Conservation (phyloP, 768 basidiomycete genomes). For the Phylloporus sp. region DNA sequence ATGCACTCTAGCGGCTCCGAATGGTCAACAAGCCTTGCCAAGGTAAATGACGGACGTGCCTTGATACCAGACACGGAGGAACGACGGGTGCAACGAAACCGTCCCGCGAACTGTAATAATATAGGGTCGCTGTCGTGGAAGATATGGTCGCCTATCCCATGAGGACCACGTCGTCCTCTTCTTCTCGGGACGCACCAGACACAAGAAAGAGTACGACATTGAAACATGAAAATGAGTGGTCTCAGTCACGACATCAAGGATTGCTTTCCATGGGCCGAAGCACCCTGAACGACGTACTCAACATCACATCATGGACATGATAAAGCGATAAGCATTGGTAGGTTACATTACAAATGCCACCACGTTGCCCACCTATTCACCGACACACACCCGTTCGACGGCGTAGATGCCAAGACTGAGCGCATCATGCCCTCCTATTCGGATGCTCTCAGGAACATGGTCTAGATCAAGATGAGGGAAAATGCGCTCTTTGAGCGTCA, state of each 20-base stretch:
- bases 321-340: neutral
- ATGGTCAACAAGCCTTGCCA: neutral
- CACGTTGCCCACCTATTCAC: neutral
- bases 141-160: too few species aligned
- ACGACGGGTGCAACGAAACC: neutral
- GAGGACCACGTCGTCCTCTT: too few species aligned
- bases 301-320: neutral
- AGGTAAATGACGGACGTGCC: too few species aligned
- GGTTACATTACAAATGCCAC: constrained; percentile 1
- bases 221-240: too few species aligned
- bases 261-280: neutral
- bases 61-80: neutral
- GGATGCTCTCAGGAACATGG: constrained; percentile 32
- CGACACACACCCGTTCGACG: constrained; percentile 13
- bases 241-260: too few species aligned
- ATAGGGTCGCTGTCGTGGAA: too few species aligned
- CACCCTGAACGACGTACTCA: neutral
- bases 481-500: constrained; percentile 21
- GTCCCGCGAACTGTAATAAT: too few species aligned
- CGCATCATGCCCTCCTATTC: constrained; percentile 27
- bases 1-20: neutral
- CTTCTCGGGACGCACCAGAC: too few species aligned
- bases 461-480: constrained; percentile 39
- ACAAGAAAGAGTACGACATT: too few species aligned
- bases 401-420: constrained; percentile 33